Evolutionary conservation across 139 green algal genomes (phyloP).

Genomic region (Coccomyxa sp.): DNA sequence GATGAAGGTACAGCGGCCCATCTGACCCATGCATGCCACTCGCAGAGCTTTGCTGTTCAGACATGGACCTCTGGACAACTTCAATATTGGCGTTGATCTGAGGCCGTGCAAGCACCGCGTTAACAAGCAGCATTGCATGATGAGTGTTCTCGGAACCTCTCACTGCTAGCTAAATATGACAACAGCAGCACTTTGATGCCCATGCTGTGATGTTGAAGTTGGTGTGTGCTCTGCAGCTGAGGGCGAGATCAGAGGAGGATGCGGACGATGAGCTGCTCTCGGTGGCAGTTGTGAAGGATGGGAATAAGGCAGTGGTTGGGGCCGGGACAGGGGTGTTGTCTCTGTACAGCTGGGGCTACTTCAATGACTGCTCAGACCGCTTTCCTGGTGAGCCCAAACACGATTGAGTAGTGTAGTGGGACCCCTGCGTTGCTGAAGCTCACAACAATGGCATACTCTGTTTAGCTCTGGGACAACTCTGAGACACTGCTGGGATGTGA

Average conservation of each 20-base stretch:
- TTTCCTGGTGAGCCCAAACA: conserved; percentile 35
- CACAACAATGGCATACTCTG: too few relatives aligned
- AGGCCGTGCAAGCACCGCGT: neutral
- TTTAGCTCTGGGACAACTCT: too few relatives aligned
- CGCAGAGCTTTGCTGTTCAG: neutral
- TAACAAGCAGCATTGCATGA: neutral
- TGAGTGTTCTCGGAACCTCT: neutral
- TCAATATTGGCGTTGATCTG: neutral
- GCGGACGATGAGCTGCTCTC: conserved; percentile 91
- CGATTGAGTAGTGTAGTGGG: too few relatives aligned
- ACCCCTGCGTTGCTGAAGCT: too few relatives aligned
- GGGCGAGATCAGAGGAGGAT: conserved; percentile 69
- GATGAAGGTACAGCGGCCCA: conserved; percentile 25
- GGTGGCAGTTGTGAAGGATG: conserved; percentile 59
- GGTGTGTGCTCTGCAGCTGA: conserved; percentile 18
- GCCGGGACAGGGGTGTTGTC: conserved; percentile 52
- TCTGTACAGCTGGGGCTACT: conserved; percentile 89
- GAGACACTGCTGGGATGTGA: too few relatives aligned
- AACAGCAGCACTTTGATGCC: neutral
- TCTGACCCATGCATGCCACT: neutral
- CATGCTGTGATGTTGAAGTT: neutral
- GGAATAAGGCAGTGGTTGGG: conserved; percentile 61
- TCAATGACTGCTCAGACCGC: conserved; percentile 80
- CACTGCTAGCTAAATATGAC: neutral
- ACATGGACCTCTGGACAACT: neutral